Percentiles rank a stretch among this genome's conserved stretches.
Conservation (phyloP, 2,329 filamentous ascomycete genomes). For the Chrysoporthe austroafricana region DNA sequence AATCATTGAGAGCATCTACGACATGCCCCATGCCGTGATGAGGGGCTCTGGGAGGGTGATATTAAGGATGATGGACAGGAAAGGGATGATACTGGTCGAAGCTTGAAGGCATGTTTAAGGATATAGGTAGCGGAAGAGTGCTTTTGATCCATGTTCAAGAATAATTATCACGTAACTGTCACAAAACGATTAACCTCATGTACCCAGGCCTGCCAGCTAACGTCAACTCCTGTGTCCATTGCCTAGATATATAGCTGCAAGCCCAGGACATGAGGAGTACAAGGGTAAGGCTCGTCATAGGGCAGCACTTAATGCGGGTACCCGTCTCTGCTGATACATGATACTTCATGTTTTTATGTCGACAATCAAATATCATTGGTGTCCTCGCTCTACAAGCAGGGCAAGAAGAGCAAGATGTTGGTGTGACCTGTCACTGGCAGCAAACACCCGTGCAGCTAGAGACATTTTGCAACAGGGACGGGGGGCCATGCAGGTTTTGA, state of each 20-base stretch:
- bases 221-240: background rate
- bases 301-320: background rate
- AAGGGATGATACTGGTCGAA: too few species aligned
- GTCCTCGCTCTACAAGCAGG: background rate
- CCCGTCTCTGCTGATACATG: background rate
- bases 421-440: conserved; percentile 26
- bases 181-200: background rate
- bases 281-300: background rate
- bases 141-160: too few species aligned
- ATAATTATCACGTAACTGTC: too few species aligned
- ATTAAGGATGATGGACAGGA: too few species aligned
- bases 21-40: too few species aligned
- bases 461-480: background rate
- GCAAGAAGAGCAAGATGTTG: background rate
- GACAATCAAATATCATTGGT: background rate
- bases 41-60: too few species aligned
- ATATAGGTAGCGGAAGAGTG: too few species aligned
- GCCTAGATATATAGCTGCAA: background rate
- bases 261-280: background rate
- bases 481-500: background rate
- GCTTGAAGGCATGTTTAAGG: too few species aligned
- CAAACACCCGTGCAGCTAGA: conserved; percentile 15
- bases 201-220: background rate
- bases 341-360: background rate
- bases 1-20: too few species aligned